phyloP scores from a whole-genome alignment of 2,329 filamentous ascomycete genomes.

The Ophiostoma quercus region DNA sequence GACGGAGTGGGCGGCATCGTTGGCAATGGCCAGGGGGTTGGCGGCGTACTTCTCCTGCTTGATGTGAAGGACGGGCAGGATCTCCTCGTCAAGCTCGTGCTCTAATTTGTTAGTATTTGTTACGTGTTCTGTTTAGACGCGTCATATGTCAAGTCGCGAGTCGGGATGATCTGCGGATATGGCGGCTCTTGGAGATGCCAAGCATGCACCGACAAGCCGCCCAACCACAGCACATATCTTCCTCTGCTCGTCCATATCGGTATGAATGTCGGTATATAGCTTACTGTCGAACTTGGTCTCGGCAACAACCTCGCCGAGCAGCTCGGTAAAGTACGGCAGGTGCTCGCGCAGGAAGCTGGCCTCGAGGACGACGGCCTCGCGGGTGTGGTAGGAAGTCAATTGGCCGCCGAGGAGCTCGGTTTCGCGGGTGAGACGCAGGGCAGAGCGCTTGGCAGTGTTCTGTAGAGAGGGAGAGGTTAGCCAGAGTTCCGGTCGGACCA shows the following conservation, averaged over 20 bases:
- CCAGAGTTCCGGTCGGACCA: background rate
- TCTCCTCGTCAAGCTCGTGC: conserved; percentile 85
- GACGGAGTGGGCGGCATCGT: conserved; percentile 78
- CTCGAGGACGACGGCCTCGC: conserved; percentile 86
- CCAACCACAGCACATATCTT: background rate
- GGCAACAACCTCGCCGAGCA: conserved; percentile 85
- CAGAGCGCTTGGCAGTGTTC: conserved; percentile 84
- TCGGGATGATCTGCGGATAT: background rate
- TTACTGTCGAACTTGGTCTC: conserved; percentile 79
- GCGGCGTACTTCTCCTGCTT: conserved; percentile 69
- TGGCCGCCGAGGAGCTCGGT: conserved; percentile 90
- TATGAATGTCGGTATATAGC: conserved; percentile 29
- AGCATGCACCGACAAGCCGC: background rate
- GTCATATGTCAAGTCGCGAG: background rate
- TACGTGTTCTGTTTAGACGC: background rate
- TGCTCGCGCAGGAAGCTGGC: conserved; percentile 94
- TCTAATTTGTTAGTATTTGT: conserved; percentile 47
- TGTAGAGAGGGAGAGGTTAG: conserved; percentile 33
- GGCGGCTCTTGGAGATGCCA: background rate
- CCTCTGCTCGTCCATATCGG: background rate
- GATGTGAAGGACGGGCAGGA: conserved; percentile 68
- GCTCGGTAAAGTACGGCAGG: conserved; percentile 94
- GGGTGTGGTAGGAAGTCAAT: conserved; percentile 80
- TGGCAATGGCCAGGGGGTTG: conserved; percentile 61
- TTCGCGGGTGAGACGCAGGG: conserved; percentile 89